phyloP scores from a whole-genome alignment of 2,329 filamentous ascomycete species.

The Catunica adiposa region DNA sequence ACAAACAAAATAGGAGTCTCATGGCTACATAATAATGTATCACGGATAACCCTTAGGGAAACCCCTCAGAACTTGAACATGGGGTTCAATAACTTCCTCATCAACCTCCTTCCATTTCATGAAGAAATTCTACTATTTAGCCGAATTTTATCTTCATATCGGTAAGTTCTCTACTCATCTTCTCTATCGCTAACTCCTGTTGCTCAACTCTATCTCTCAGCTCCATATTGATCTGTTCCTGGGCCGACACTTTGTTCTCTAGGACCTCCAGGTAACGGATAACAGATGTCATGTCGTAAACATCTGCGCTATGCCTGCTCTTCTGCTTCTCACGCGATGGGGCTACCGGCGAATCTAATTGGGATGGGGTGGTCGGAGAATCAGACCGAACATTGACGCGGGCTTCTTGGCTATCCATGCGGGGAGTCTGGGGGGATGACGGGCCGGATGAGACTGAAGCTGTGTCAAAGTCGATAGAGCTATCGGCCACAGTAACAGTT shows the following conservation, averaged over 20 bases:
- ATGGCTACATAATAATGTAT: background rate
- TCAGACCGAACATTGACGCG: slow-evolving; percentile 4
- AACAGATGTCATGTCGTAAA: slow-evolving; percentile 1
- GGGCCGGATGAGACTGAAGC: slow-evolving; percentile 1
- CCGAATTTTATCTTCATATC: slow-evolving; percentile 6
- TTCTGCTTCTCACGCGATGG: background rate
- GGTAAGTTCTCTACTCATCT: slow-evolving; percentile 11
- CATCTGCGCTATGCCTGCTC: background rate
- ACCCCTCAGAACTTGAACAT: background rate
- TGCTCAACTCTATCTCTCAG: slow-evolving; percentile 1
- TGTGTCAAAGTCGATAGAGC: background rate
- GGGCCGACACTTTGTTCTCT: slow-evolving; percentile 5
- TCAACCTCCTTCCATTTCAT: background rate
- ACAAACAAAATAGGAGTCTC: background rate
- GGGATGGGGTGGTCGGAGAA: background rate
- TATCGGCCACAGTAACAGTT: background rate
- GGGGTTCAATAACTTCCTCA: too few relatives aligned
- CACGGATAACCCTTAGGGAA: background rate
- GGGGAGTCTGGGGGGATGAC: slow-evolving; percentile 9
- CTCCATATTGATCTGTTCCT: slow-evolving; percentile 9
- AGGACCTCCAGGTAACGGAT: slow-evolving; percentile 8
- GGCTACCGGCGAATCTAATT: background rate
- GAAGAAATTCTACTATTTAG: background rate
- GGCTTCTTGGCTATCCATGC: background rate
- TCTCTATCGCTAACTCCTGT: slow-evolving; percentile 2